Evolutionary conservation across 2,329 filamentous ascomycete genomes (phyloP).

Genomic region (Hypoxylon sp.): DNA sequence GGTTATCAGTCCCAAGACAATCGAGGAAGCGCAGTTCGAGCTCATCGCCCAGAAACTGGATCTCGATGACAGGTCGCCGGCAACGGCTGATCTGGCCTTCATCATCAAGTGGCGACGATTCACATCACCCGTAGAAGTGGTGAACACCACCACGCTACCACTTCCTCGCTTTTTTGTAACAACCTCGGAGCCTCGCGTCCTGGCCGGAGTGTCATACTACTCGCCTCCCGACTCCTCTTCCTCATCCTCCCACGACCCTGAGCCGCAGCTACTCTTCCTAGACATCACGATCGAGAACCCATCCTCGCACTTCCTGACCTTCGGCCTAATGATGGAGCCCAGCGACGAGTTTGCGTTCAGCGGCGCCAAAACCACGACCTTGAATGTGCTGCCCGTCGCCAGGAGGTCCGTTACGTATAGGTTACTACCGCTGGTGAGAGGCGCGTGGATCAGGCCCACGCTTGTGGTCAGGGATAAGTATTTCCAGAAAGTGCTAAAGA

Average conservation of each 20-base stretch:
- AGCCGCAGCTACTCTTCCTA: conserved; percentile 60
- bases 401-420: conserved; percentile 80
- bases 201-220: conserved; percentile 70
- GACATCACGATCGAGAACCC: conserved; percentile 87
- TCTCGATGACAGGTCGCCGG: conserved; percentile 85
- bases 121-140: conserved; percentile 39
- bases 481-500: conserved; percentile 89
- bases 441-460: conserved; percentile 78
- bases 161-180: conserved; percentile 86
- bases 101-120: conserved; percentile 82
- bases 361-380: conserved; percentile 82
- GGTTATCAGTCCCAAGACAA: conserved; percentile 74
- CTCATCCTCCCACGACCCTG: conserved; percentile 52
- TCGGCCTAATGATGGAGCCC: conserved; percentile 92
- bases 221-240: conserved; percentile 49
- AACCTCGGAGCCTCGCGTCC: conserved; percentile 87
- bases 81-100: conserved; percentile 81
- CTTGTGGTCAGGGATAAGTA: conserved; percentile 89
- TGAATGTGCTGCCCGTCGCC: conserved; percentile 88
- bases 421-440: conserved; percentile 76
- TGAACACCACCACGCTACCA: conserved; percentile 77
- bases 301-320: conserved; percentile 93
- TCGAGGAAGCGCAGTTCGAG: conserved; percentile 80
- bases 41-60: conserved; percentile 81
- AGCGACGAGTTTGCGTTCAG: conserved; percentile 94